Evolutionary conservation across 495 filamentous ascomycete species (phyloP).

Genomic region (Lepidopterella palustris): DNA sequence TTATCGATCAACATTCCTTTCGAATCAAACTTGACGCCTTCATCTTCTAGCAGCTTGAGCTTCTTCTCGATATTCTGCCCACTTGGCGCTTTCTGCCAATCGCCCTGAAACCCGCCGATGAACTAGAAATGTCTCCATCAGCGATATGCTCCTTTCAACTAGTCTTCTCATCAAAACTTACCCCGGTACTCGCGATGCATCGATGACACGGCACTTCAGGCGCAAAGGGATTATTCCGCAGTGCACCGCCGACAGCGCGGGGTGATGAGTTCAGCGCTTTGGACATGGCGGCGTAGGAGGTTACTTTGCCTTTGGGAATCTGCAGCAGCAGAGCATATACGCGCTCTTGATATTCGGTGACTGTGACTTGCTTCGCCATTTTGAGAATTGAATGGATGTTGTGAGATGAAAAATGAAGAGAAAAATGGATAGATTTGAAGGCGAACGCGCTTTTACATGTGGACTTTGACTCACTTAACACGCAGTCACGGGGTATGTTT

Average conservation of each 20-base stretch:
- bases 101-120: conserved; percentile 45
- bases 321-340: conserved; percentile 62
- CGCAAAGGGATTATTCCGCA: conserved; percentile 48
- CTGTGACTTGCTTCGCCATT: conserved; percentile 22
- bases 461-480: neutral
- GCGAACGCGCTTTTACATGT: neutral
- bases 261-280: conserved; percentile 61
- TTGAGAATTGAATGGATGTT: neutral
- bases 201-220: conserved; percentile 42
- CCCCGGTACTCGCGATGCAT: conserved; percentile 36
- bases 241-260: conserved; percentile 72
- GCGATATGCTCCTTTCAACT: neutral
- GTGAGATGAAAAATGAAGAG: conserved; percentile 2
- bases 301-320: conserved; percentile 63
- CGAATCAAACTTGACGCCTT: conserved; percentile 46
- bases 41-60: conserved; percentile 39
- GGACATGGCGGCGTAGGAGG: conserved; percentile 67
- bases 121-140: conserved; percentile 21
- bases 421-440: neutral
- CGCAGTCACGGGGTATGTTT: conserved; percentile 6
- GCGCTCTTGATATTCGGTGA: conserved; percentile 37
- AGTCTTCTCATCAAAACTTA: conserved; percentile 12
- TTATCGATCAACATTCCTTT: conserved; percentile 40
- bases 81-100: conserved; percentile 44
- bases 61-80: conserved; percentile 45